Percentiles rank a stretch among this genome's conserved stretches.
Evolutionary conservation across 345 rosid genomes (phyloP).

Genomic region (Hibiscus tridactylites): DNA sequence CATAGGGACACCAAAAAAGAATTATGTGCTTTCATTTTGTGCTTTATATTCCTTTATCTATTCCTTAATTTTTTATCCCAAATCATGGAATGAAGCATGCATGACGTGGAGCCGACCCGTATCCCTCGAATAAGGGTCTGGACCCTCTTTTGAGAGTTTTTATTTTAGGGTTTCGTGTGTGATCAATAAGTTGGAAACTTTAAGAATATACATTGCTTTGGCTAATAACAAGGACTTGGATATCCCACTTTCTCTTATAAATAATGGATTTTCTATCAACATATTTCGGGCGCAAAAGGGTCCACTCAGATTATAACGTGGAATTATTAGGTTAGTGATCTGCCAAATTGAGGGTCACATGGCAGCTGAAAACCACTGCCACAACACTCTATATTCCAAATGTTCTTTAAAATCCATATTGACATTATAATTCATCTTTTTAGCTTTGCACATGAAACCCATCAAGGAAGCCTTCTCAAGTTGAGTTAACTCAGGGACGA

Average conservation of each 20-base stretch:
- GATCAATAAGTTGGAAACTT: conserved; percentile 8
- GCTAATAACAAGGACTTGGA: conserved; percentile 3
- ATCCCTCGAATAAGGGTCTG: conserved; percentile 36
- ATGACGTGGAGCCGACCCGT: conserved; percentile 38
- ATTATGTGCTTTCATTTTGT: conserved; percentile 30
- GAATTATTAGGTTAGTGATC: conserved; percentile 5
- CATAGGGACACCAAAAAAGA: no score
- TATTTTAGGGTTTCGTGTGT: conserved; percentile 21
- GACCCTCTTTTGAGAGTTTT: conserved; percentile 7
- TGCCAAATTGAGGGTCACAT: not conserved
- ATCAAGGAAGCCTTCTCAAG: no score
- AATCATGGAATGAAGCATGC: conserved; percentile 22
- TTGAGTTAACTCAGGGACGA: no score
- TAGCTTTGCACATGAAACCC: conserved; percentile 20
- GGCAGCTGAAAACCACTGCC: not conserved
- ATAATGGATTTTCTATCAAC: conserved; percentile 9
- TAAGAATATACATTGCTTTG: not conserved
- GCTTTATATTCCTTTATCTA: not conserved
- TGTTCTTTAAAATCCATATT: not conserved
- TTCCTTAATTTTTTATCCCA: not conserved
- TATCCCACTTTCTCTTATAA: conserved; percentile 4
- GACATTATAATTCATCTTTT: not conserved
- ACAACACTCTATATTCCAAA: not conserved
- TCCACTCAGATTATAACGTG: conserved; percentile 19
- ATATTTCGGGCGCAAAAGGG: conserved; percentile 30